Percentiles rank a stretch among this genome's conserved stretches.
These are phyloP conservation scores for Rubia yunnanensis DNA, from an alignment of 257 asterid species.

Conservation along the genomic window DNA sequence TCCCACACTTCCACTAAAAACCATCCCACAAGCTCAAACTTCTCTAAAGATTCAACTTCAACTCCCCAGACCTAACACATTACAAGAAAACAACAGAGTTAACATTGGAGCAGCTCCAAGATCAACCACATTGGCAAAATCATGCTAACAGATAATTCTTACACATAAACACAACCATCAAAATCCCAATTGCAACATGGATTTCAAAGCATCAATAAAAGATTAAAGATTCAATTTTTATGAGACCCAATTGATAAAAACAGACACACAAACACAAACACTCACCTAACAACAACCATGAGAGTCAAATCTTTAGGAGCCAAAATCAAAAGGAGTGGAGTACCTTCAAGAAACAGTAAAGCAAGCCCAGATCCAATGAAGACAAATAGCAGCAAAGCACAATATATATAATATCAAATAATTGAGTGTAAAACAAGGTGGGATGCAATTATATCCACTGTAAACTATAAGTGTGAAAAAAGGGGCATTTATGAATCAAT, in stretches of 20 bases:
- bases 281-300: too few species aligned
- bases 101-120: slow-evolving; percentile 7
- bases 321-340: slow-evolving; percentile 1
- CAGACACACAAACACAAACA: not conserved
- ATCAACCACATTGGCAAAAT: not conserved
- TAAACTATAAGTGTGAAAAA: slow-evolving; percentile 8
- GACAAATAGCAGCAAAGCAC: slow-evolving; percentile 11
- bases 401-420: not conserved
- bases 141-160: not conserved
- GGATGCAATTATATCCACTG: not conserved
- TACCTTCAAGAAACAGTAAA: slow-evolving; percentile 28
- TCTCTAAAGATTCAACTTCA: not conserved
- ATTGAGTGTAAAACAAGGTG: slow-evolving; percentile 2
- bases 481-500: slow-evolving; percentile 21
- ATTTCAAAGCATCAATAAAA: not conserved
- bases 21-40: not conserved
- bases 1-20: not conserved
- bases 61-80: not conserved
- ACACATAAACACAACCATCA: not conserved
- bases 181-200: not conserved
- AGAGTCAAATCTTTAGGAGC: not conserved
- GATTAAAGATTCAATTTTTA: slow-evolving; percentile 5
- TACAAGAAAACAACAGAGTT: not conserved
- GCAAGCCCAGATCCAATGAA: slow-evolving; percentile 36
- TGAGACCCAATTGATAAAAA: not conserved